Base-by-base conservation (phyloP, 2,329 filamentous ascomycete species). In the Cercospora sp. region DNA sequence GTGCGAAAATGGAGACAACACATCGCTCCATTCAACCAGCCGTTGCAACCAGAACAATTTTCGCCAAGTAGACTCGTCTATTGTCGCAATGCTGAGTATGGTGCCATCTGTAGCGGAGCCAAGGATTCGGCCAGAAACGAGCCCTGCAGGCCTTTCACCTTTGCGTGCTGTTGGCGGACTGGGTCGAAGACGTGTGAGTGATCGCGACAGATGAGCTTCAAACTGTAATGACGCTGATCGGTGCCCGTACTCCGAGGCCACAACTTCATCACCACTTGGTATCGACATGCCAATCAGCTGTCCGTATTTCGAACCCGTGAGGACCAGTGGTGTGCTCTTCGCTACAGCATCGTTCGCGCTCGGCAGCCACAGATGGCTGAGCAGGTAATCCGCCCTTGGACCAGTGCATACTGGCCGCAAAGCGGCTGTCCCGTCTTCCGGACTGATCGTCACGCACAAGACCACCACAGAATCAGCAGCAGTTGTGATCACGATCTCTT, bases 41-140 rank as follows among this genome's bases (percentile, higher is more conserved):
- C 90, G 90, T 75, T 96, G 90, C 1, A 97, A 76, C 70, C 94
- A 88, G 66, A 86, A 85, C 5, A 98, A 83, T 3, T 97, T 82
- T 6, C 85, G 84, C 87, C 90, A 91, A 7, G 89, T 85, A 2
- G 86, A 79, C 18, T 85, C 74, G 9, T 84, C 81, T 0, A 98
- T 80, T 13, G 94, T 80, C 0, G 86, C 86, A 73, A 97, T 90
- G 16, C 81, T 78, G 53, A 83, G 82, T 13, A 88, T 74, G 1
- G 83, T 81, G 36, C 86, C 86, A 66, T 86, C 85, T 64, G 83
- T 80, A 59, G 83, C 83, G 23, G 82, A 82, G 26, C 84, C 82
- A 13, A 87, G 72, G 28, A 85, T 81, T 33, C 86, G 78, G 48
- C 83, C 80, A n/a, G 77, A 74, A 0, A 82, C 74, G 26, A 85